Base-by-base conservation (phyloP, 306 rosid genomes). In the Pterocarpus santalinus region DNA sequence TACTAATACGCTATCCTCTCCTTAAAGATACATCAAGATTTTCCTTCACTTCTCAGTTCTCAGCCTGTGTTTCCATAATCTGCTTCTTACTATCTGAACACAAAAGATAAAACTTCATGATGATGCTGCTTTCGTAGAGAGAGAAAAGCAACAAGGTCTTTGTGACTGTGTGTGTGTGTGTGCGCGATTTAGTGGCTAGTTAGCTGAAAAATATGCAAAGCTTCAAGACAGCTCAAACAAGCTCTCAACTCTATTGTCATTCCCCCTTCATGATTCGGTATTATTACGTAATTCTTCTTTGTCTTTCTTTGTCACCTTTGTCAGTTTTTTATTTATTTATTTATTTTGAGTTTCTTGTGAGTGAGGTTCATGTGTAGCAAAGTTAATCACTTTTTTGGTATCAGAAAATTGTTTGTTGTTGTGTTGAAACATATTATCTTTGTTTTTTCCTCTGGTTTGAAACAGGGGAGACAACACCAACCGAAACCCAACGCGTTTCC, bases 191-290 rank as follows among this genome's bases (percentile, higher is more conserved):
- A 0, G 55, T 41, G 17, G 33, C 35, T 34, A 11, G 52, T 51
- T 51, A 65, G 32, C 7, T 15, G 82, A 58, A 17, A 77, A 78
- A 55, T 71, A 89, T 94, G 98, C 97, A 94, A 77, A 90, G 92
- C 86, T 90, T 91, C 89, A 86, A 86, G 82, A 65, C 91, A 22
- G 85, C 84, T 66, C 86, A 83, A 60, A 22, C 94, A 9, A 88
- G 79, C 82, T 88, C 91, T 5, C 87, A 84, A 34, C 85, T 92
- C 62, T 89, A 85, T 56, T 78, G 89, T 35, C 94, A 87, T 80
- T 86, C 92, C 3, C 83, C 92, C 60, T 83, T 89, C 82, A 86
- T 87, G 65, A 87, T 86, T 69, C 65, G 97, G 98, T 92, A 79
- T 11, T 11, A 3, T 81, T 30, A 16, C 22, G 64, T 22, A 71